These are phyloP conservation scores for Heteromeles arbutifolia DNA, from an alignment of 306 rosid species.

Conservation along the genomic window DNA sequence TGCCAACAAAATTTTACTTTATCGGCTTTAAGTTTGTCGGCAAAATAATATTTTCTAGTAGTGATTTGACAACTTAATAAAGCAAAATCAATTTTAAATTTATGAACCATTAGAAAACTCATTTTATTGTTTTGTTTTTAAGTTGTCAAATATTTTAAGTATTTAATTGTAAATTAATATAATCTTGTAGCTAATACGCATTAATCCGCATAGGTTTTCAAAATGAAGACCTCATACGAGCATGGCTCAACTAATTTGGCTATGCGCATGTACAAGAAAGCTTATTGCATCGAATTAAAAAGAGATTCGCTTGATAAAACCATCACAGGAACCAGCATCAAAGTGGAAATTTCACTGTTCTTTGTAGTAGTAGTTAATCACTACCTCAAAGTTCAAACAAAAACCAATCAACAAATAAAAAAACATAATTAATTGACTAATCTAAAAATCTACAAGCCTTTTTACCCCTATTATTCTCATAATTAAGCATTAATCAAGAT, in stretches of 20 bases:
- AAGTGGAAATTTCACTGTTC: no score
- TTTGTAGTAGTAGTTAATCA: not conserved
- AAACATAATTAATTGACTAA: not conserved
- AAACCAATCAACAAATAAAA: constrained; percentile 6
- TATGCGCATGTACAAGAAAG: not conserved
- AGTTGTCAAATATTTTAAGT: no score
- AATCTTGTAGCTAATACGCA: fast-evolving
- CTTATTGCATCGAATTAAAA: not conserved
- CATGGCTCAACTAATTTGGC: not conserved
- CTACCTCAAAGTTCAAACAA: not conserved
- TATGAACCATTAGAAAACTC: no score
- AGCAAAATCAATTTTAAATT: no score
- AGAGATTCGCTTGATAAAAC: no score
- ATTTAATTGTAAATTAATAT: no score
- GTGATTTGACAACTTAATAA: no score
- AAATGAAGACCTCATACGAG: not conserved
- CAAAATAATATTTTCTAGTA: no score
- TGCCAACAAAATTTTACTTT: no score
- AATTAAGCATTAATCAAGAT: constrained; percentile 2
- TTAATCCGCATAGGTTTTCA: no score
- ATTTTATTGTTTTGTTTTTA: no score
- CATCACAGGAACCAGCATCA: not conserved
- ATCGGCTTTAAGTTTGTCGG: no score
- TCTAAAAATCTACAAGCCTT: not conserved
- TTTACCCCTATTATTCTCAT: not conserved